These are phyloP conservation scores for Russula dissimulans DNA, from an alignment of 768 basidiomycete genomes.

Conservation along the genomic window DNA sequence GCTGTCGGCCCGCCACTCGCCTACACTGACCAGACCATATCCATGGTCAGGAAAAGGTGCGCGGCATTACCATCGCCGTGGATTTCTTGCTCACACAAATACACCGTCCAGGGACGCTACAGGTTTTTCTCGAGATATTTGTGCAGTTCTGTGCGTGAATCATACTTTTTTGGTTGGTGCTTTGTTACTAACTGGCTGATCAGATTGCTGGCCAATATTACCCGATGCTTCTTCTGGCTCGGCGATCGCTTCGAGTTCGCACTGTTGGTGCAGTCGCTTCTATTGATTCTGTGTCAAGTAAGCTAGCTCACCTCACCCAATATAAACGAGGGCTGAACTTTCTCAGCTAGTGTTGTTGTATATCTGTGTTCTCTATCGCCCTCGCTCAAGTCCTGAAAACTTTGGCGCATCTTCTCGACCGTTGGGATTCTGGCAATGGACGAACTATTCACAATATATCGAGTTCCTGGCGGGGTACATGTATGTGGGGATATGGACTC, in stretches of 20 bases:
- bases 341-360: conserved; percentile 65
- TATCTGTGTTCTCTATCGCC: conserved; percentile 70
- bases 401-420: conserved; percentile 53
- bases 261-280: conserved; percentile 68
- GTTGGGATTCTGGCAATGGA: conserved; percentile 82
- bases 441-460: conserved; percentile 64
- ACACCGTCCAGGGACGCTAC: conserved; percentile 54
- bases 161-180: background rate
- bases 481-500: conserved; percentile 31
- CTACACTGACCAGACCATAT: conserved; percentile 73
- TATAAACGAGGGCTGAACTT: conserved; percentile 13
- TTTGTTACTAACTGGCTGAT: background rate
- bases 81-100: conserved; percentile 3
- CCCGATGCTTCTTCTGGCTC: conserved; percentile 87
- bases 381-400: conserved; percentile 48
- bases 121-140: conserved; percentile 81
- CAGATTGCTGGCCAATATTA: conserved; percentile 76
- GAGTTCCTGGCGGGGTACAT: conserved; percentile 76
- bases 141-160: conserved; percentile 60
- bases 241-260: conserved; percentile 71
- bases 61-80: conserved; percentile 18
- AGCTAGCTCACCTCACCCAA: conserved; percentile 12
- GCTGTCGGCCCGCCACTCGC: conserved; percentile 78
- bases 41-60: conserved; percentile 71
- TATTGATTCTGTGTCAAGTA: conserved; percentile 83